phyloP scores from a whole-genome alignment of 2,329 filamentous ascomycete species.

The Diaporthe amygdali region DNA sequence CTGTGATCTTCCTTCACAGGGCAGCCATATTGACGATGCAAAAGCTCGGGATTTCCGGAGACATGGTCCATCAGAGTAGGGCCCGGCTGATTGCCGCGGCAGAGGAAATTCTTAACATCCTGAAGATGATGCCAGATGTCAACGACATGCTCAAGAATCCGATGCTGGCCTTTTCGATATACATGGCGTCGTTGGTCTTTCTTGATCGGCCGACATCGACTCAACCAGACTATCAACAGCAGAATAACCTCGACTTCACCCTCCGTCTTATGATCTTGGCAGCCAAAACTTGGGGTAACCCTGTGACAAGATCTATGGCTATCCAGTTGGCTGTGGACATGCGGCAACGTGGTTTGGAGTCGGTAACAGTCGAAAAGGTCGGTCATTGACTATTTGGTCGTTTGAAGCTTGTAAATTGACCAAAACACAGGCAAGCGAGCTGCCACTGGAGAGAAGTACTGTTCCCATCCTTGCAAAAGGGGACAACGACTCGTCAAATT shows the following conservation, averaged over 20 bases:
- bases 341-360: neutral
- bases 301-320: neutral
- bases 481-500: too few species aligned
- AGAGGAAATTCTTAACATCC: neutral
- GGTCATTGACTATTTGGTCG: neutral
- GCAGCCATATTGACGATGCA: neutral
- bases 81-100: neutral
- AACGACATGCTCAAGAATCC: neutral
- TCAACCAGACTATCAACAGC: neutral
- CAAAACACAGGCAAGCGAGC: neutral
- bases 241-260: neutral
- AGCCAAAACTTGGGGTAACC: neutral
- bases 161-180: neutral
- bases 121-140: neutral
- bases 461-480: neutral
- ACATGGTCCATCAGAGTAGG: neutral
- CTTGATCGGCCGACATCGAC: neutral
- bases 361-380: neutral
- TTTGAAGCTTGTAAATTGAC: neutral
- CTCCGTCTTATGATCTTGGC: neutral
- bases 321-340: neutral
- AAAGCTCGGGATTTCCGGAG: neutral
- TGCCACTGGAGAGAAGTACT: neutral
- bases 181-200: neutral
- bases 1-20: neutral